phyloP scores from a whole-genome alignment of 768 basidiomycete genomes.

The Boletus subcaerulescens region DNA sequence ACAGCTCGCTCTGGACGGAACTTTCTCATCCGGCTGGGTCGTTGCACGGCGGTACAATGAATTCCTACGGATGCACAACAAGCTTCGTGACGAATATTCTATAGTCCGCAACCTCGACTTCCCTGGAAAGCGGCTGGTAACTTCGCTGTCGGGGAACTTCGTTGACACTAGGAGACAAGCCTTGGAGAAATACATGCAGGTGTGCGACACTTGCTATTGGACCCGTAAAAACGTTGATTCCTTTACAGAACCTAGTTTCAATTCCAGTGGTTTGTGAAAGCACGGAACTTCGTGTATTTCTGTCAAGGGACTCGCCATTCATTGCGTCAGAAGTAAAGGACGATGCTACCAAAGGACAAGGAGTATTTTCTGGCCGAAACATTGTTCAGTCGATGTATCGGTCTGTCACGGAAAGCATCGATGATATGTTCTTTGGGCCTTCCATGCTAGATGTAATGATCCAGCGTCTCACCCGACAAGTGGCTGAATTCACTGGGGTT shows the following conservation, averaged over 20 bases:
- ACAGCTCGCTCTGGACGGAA: conserved; percentile 77
- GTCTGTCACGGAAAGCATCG: conserved; percentile 90
- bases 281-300: conserved; percentile 76
- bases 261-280: conserved; percentile 79
- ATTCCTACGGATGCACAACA: conserved; percentile 86
- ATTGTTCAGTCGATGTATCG: conserved; percentile 87
- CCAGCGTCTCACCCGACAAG: conserved; percentile 84
- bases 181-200: conserved; percentile 90
- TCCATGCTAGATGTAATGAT: conserved; percentile 96
- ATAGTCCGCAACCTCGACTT: conserved; percentile 76
- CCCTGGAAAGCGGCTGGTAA: conserved; percentile 90
- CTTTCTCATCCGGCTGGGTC: conserved; percentile 85
- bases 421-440: conserved; percentile 95
- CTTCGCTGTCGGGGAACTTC: conserved; percentile 83
- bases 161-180: conserved; percentile 76
- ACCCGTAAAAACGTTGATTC: neutral
- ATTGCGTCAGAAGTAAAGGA: conserved; percentile 51
- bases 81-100: conserved; percentile 71
- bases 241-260: conserved; percentile 61
- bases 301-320: conserved; percentile 86
- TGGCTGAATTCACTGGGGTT: conserved; percentile 83
- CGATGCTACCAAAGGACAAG: conserved; percentile 39
- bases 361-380: conserved; percentile 62
- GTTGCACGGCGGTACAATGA: conserved; percentile 94
- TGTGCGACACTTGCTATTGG: conserved; percentile 26